These are phyloP conservation scores for Cyclaneusma minus DNA, from an alignment of 2,329 filamentous ascomycete species.

Conservation along the genomic window DNA sequence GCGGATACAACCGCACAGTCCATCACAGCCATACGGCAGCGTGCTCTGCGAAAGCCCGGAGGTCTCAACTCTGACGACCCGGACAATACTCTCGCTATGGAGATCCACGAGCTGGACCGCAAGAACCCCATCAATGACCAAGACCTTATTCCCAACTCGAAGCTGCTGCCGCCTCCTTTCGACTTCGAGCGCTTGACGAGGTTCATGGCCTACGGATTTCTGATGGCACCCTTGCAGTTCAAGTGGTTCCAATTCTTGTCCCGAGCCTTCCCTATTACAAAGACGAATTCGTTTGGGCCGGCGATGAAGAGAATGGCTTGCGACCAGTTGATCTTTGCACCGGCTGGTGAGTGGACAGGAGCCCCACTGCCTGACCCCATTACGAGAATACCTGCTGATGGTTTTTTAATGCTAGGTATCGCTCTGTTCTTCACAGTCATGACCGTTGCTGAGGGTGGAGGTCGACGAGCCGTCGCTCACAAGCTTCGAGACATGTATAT, in stretches of 20 bases:
- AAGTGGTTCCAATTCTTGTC: slow-evolving; percentile 88
- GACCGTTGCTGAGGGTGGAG: slow-evolving; percentile 89
- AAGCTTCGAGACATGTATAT: slow-evolving; percentile 93
- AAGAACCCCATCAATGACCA: slow-evolving; percentile 53
- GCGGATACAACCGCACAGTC: slow-evolving; percentile 93
- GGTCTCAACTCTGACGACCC: slow-evolving; percentile 38
- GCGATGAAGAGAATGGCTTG: slow-evolving; percentile 82
- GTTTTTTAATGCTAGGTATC: slow-evolving; percentile 35
- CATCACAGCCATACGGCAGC: slow-evolving; percentile 67
- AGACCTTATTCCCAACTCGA: slow-evolving; percentile 52
- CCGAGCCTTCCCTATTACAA: slow-evolving; percentile 68
- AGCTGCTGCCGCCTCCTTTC: slow-evolving; percentile 60
- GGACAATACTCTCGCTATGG: slow-evolving; percentile 64
- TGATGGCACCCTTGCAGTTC: slow-evolving; percentile 90
- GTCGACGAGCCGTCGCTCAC: slow-evolving; percentile 57
- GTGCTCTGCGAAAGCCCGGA: slow-evolving; percentile 45
- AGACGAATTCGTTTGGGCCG: slow-evolving; percentile 56
- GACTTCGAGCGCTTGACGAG: slow-evolving; percentile 89
- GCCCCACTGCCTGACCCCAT: no score
- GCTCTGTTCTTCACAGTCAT: slow-evolving; percentile 88
- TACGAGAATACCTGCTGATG: slow-evolving; percentile 3
- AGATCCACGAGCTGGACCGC: slow-evolving; percentile 75
- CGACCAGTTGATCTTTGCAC: slow-evolving; percentile 88
- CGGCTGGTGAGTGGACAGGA: slow-evolving; percentile 48
- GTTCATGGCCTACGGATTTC: slow-evolving; percentile 95